Evolutionary conservation across 768 basidiomycete species (phyloP), one percentile per base, ranked within the genome.

Genomic region (Phaeolepiota aurea): DNA sequence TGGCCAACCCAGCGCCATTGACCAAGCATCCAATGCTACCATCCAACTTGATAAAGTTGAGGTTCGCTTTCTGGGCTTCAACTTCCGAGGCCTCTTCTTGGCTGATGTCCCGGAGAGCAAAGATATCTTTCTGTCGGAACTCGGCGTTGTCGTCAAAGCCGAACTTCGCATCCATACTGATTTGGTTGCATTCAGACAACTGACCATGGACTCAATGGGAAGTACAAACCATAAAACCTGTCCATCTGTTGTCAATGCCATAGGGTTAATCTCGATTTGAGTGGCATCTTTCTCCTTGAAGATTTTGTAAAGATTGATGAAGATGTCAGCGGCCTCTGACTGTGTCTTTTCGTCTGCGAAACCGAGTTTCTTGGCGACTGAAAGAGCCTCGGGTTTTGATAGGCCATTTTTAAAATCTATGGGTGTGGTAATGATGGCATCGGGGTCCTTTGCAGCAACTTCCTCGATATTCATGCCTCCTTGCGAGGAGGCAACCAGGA

Each of bases 381-480:
- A 72, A 37, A 87, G 61, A 25, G 87, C 94, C 35, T 81, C 75
- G 16, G 65, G 61, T 49, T 81, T 75, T 46, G 76, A 76, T 20
- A 99, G 69, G 4, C 94, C 94, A 10, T 77, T 82, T 41, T 84
- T 67, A 48, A 87, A 89, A 59, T 85, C 69, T 52, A 99, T 88
- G 35, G 90, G 87, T 9, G 87, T 92, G 34, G 93, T 98, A 54
- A 98, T 90, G 63, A 99, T 98, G 30, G 96, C 87, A 25, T 69
- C 66, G 23, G 96, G 96, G 55, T 96, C 90, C 51, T 93, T 90
- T 20, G 89, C 88, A 19, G 96, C 96, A 35, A 99, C 96, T 54
- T 99, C 96, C 62, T 99, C 96, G 55, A 99, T 99, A 65, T 98
- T 98, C 96, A 99, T 99, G 43, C 96, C 96, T 42, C 96, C 96